Base-by-base conservation (phyloP, 192 early-diverging fungal species). In the Coemansia sp. region DNA sequence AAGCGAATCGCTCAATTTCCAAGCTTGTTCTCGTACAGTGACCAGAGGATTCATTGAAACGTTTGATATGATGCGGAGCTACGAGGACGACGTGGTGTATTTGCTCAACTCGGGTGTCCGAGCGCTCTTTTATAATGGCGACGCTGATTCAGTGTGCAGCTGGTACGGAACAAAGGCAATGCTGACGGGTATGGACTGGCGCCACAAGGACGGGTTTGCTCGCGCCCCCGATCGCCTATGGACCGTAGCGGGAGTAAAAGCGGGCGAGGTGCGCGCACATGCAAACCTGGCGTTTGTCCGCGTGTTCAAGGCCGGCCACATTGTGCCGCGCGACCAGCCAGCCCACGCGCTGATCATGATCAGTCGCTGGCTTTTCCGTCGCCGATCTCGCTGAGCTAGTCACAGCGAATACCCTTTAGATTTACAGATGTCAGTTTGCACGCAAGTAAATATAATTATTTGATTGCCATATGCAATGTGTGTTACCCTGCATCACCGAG, bases 81-180 rank as follows among this genome's bases (percentile, higher is more conserved):
- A 82, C 53, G 73, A 83, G 19, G 46, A 53, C 7, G 75, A 80
- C 43, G 53, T 90, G 5, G 74, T 82, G 11, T 68, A 51, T n/a
- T 43, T 95, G 52, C 81, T 96, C 32, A 85, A 81, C 15, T 80
- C 72, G 46, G 87, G 86, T 25, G 71, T 93, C 42, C 85, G 85
- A n/a, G 74, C 90, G 5, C 57, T 98, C 30, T 80, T 95, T 35
- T 95, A 95, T 65, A 85, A 83, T 52, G 94, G 95, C 35, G 92
- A 95, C 51, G 90, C 90, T 19, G 92, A 95, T 60, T 92, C 79
- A 49, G 89, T 93, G 53, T 94, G 92, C 82, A 91, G 91, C 77
- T 90, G 84, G 81, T 76, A 82, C 40, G 85, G 78, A 55, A 90
- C 90, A 71, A 91, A 92, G 80, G 87, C 85, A 0, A 89, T 88